phyloP scores from a whole-genome alignment of 768 basidiomycete species.

The Psilocybe cyanescens region DNA sequence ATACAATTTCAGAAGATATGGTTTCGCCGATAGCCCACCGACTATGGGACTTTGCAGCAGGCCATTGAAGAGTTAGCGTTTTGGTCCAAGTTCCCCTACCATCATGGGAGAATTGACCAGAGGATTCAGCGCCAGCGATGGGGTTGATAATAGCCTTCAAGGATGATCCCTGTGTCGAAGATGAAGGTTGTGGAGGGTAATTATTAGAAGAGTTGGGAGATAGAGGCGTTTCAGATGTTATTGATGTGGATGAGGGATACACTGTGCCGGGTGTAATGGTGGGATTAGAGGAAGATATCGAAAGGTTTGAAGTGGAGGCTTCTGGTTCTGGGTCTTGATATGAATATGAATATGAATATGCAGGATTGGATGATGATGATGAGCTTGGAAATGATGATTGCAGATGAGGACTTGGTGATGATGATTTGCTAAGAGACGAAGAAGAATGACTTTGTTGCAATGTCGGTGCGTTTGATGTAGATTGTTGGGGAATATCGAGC shows the following conservation, averaged over 20 bases:
- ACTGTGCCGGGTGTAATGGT: constrained; percentile 44
- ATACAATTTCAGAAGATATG: constrained; percentile 63
- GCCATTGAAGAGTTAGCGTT: constrained; percentile 74
- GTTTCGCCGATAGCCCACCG: constrained; percentile 86
- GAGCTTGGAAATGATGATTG: constrained; percentile 13
- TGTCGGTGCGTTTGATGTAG: constrained; percentile 21
- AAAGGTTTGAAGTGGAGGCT: constrained; percentile 28
- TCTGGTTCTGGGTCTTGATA: constrained; percentile 24
- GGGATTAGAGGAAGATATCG: constrained; percentile 43
- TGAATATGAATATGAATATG: constrained; percentile 26
- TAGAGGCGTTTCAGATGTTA: constrained; percentile 31
- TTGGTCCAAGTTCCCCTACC: constrained; percentile 62
- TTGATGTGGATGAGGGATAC: constrained; percentile 33
- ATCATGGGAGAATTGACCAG: constrained; percentile 59
- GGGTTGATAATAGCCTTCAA: constrained; percentile 52
- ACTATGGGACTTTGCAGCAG: constrained; percentile 64
- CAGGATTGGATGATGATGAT: constrained; percentile 16
- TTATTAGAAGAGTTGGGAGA: constrained; percentile 25
- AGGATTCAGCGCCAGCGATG: constrained; percentile 62
- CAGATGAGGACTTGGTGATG: constrained; percentile 13
- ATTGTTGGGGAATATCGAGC: constrained; percentile 35
- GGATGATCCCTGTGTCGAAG: constrained; percentile 22
- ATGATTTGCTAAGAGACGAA: constrained; percentile 21
- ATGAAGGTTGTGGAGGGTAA: constrained; percentile 9
- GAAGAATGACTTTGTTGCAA: constrained; percentile 19